Conservation (phyloP, 176 grass and related monocot genomes). For the Miscanthus lutarioriparius region DNA sequence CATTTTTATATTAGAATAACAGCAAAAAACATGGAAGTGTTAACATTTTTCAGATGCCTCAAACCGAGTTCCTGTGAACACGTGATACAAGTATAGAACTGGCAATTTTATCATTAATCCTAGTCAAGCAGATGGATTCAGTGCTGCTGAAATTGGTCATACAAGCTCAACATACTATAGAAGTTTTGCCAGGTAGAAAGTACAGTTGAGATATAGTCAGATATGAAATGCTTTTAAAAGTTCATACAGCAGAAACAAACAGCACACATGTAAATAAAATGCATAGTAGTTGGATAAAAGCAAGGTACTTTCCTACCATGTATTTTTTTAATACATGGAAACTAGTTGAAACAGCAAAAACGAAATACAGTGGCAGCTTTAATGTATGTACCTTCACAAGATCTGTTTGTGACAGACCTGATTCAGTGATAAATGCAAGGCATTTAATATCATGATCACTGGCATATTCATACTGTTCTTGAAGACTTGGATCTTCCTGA, state of each 20-base stretch:
- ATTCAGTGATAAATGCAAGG: slow-evolving; percentile 90
- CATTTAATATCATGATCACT: slow-evolving; percentile 90
- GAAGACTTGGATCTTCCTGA: slow-evolving; percentile 84
- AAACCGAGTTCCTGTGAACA: neutral
- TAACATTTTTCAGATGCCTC: slow-evolving; percentile 11
- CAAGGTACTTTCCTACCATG: neutral
- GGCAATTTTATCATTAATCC: slow-evolving; percentile 14
- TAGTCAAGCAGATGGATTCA: slow-evolving; percentile 1
- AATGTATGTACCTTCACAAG: slow-evolving; percentile 72
- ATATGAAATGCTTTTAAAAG: slow-evolving; percentile 1
- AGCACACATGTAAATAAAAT: slow-evolving; percentile 13
- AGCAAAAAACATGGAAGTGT: slow-evolving; percentile 8
- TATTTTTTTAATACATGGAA: neutral
- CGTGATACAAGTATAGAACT: slow-evolving; percentile 8
- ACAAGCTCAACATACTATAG: neutral
- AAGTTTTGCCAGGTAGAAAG: neutral
- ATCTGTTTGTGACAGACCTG: slow-evolving; percentile 72
- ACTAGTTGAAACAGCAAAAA: slow-evolving; percentile 22
- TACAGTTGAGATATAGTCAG: slow-evolving; percentile 2
- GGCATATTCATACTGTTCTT: slow-evolving; percentile 99
- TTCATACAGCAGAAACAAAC: slow-evolving; percentile 12
- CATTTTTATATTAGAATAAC: neutral
- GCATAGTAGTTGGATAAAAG: neutral
- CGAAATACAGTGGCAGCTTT: slow-evolving; percentile 3
- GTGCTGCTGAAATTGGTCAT: neutral